Evolutionary conservation across 2,329 filamentous ascomycete genomes (phyloP).

Genomic region (Monosporascus sp.): DNA sequence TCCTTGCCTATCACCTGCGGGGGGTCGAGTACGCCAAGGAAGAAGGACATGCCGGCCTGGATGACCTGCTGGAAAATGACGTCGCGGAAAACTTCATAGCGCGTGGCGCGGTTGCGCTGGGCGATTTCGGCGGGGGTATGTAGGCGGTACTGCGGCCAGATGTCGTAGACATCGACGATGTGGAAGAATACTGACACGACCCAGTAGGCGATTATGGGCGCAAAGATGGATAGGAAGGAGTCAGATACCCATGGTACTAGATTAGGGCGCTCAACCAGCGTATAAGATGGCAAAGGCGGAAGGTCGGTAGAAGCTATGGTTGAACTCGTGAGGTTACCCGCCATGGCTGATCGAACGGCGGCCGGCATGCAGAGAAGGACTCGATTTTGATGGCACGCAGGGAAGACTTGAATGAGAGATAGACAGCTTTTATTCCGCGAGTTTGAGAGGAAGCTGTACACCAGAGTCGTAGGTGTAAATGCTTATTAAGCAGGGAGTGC

Average conservation of each 20-base stretch:
- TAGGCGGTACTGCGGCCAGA: slow-evolving; percentile 86
- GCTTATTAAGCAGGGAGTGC: no score
- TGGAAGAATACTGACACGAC: slow-evolving; percentile 80
- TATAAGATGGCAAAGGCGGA: slow-evolving; percentile 82
- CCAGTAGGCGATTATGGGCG: slow-evolving; percentile 88
- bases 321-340: slow-evolving; percentile 42
- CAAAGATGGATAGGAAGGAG: slow-evolving; percentile 68
- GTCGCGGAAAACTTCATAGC: slow-evolving; percentile 83
- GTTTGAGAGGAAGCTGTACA: no score
- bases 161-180: slow-evolving; percentile 75
- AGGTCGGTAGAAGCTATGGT: slow-evolving; percentile 51
- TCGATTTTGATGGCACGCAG: background rate
- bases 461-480: no score
- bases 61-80: slow-evolving; percentile 89
- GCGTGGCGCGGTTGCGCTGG: slow-evolving; percentile 80
- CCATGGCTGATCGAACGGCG: slow-evolving; percentile 24
- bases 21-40: slow-evolving; percentile 68
- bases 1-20: slow-evolving; percentile 71
- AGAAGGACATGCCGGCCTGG: slow-evolving; percentile 67
- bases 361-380: slow-evolving; percentile 1
- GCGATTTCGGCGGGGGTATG: slow-evolving; percentile 91
- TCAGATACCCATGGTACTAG: slow-evolving; percentile 77
- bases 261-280: slow-evolving; percentile 62
- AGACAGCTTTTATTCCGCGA: background rate
- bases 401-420: background rate